Conservation (phyloP, 2,329 filamentous ascomycete genomes). For the Aspergillus japonicus region DNA sequence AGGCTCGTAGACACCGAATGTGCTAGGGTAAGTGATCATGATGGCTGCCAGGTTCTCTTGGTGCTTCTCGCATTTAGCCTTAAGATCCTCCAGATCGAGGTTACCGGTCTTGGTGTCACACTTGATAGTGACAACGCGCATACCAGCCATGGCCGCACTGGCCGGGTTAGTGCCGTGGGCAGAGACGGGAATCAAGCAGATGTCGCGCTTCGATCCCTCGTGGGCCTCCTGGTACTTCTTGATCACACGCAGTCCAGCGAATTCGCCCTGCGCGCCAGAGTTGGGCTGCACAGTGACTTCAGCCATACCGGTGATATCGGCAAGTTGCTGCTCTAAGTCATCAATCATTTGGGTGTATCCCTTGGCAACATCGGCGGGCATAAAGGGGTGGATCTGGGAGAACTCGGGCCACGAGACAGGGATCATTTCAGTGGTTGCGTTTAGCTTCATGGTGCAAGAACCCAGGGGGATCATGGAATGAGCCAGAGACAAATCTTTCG, state of each 20-base stretch:
- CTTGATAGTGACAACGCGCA: slow-evolving; percentile 90
- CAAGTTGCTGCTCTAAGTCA: slow-evolving; percentile 72
- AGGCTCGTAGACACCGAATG: slow-evolving; percentile 92
- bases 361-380: slow-evolving; percentile 60
- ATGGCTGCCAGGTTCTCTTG: slow-evolving; percentile 82
- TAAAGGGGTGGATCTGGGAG: slow-evolving; percentile 78
- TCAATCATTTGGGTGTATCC: slow-evolving; percentile 71
- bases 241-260: slow-evolving; percentile 84
- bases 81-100: slow-evolving; percentile 80
- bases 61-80: slow-evolving; percentile 86
- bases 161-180: slow-evolving; percentile 96
- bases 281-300: slow-evolving; percentile 90
- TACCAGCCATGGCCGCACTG: slow-evolving; percentile 91
- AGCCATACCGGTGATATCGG: slow-evolving; percentile 84
- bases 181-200: slow-evolving; percentile 91
- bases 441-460: slow-evolving; percentile 98
- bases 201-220: slow-evolving; percentile 67
- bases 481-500: slow-evolving; percentile 88
- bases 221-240: slow-evolving; percentile 76
- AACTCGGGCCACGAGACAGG: slow-evolving; percentile 76
- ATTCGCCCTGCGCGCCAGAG: slow-evolving; percentile 93
- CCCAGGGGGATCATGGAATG: slow-evolving; percentile 98
- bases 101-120: slow-evolving; percentile 86
- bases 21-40: slow-evolving; percentile 96
- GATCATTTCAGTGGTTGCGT: slow-evolving; percentile 89